Base-by-base conservation (phyloP, 1,139 yeast genomes). In the Taphrina confusa region DNA sequence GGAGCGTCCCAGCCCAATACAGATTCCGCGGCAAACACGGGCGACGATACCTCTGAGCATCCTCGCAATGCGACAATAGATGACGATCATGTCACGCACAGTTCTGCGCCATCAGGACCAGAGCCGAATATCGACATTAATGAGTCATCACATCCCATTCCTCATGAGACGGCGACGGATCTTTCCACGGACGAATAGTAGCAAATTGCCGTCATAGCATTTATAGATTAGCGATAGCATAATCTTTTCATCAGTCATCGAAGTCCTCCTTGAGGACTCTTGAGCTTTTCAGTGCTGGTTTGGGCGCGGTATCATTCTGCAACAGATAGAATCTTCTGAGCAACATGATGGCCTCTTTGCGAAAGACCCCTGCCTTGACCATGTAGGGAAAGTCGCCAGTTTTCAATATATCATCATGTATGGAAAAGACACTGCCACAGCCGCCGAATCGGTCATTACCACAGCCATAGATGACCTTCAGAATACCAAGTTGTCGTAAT, bases 381-480 rank as follows among this genome's bases (percentile, higher is more conserved):
- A 70, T 67, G 69, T 86, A 87, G 1, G 76, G 71, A 16, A 74
- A 71, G 57, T 75, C 72, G 4, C 65, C 57, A 6, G 45, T 34
- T 28, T 20, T 37, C 12, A 25, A 31, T 12, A 14, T 40, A 42
- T 61, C 64, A 18, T 36, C 44, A 66, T 89, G 82, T 1, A 89
- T 78, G 14, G 77, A 72, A 23, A 89, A 72, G 1, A 92, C 94
- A 0, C 96, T 85, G 0, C 98, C 97, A 70, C 91, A 90, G 0
- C 98, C 98, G 0, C 98, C 98, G 74, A 92, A 92, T 56, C 98
- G 74, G 66, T 92, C 97, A 70, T 92, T 92, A 0, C 90, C 94
- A 70, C 97, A 91, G 0, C 98, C 97, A 69, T 87, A 92, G 46
- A 84, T 82, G 1, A 91, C 96, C 44, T 77, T 76, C 22, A 82